Evolutionary conservation across 805 yeast species (phyloP), one percentile per base, ranked within the genome.

Genomic region (Yamadazyma akitaensis): DNA sequence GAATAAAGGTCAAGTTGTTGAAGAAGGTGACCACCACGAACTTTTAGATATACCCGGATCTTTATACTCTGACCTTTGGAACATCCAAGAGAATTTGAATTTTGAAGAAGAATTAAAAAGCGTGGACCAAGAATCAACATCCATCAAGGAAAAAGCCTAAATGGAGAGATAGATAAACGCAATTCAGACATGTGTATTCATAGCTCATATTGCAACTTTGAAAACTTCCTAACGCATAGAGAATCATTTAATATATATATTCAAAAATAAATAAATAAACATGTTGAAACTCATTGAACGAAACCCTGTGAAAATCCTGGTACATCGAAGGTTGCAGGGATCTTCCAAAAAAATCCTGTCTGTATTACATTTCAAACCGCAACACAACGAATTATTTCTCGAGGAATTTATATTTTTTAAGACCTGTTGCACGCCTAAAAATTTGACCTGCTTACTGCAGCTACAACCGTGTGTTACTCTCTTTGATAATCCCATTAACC

Each of bases 51-150:
- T 69, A 37, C 70, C 72, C 0, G 70, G 67, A 5, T 84, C 96
- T 0, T 70, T 92, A 43, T 94, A 94, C 65, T 74, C 79, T 18
- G 84, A 82, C 50, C 73, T 94, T 59, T 94, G 99, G 99, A 78
- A 83, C 56, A 88, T 95, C 38, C 99, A 94, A 70, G 97, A 92
- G 63, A 79, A 84, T 54, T 66, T 85, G 45, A 84, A 82, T 42
- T 44, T 82, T 40, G 79, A 73, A 43, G 65, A 63, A 28, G 63
- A 58, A 43, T 47, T 51, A 11, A 39, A 50, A 35, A 45, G 24
- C 6, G 17, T 26, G 9, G 40, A 42, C 24, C 11, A 4, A 6
- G 37, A 33, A 33, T 33, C 19, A 33, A 18, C 4, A 16, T 5
- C 19, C 3, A 16, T 13, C 14, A 12, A 12, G 33, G 4, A 13